Evolutionary conservation across 768 basidiomycete species (phyloP), one percentile per base, ranked within the genome.

Genomic region (Suillus spraguei): DNA sequence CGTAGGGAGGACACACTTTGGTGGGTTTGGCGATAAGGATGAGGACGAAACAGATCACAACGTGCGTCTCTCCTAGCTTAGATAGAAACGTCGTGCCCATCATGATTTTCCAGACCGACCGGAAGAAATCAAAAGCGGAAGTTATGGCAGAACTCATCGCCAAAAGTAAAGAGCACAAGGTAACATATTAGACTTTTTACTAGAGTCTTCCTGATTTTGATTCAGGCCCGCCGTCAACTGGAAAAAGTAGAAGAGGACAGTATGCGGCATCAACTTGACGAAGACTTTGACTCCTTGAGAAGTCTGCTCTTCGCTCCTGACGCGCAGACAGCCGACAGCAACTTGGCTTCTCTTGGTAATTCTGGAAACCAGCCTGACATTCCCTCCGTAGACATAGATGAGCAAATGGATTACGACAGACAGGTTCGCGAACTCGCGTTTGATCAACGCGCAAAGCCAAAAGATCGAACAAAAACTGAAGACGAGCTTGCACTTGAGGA

Each of bases 141-240:
- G 93, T 98, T 65, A 99, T 99, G 97, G 87, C 92, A 0, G 97
- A 99, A 74, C 92, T 99, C 39, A 94, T 99, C 52, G 92, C 94
- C 1, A 99, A 99, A 78, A 96, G 94, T 77, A 99, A 99, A 77
- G 87, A 89, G 58, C 88, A 99, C 79, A 98, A 97, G 81, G 97
- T 94, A 68, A 72, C 42, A 13, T 39, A 54, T 41, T 2, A 61
- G 28, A 41, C n/a, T 8, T 38, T 4, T 53, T 33, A 22, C 5
- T 10, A 16, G 33, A 52, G 5, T 62, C 47, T 13, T 63, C 35
- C 64, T 33, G 56, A 16, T 58, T 47, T 38, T 53, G 5, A 1
- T 50, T 41, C 63, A 99, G 97, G 77, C 92, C 60, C 87, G 85
- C 66, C 82, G 97, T n/a, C 96, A 98, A 83, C 83, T 91, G 71